phyloP scores from a whole-genome alignment of 2,329 filamentous ascomycete genomes.

The Penicillium sp. region DNA sequence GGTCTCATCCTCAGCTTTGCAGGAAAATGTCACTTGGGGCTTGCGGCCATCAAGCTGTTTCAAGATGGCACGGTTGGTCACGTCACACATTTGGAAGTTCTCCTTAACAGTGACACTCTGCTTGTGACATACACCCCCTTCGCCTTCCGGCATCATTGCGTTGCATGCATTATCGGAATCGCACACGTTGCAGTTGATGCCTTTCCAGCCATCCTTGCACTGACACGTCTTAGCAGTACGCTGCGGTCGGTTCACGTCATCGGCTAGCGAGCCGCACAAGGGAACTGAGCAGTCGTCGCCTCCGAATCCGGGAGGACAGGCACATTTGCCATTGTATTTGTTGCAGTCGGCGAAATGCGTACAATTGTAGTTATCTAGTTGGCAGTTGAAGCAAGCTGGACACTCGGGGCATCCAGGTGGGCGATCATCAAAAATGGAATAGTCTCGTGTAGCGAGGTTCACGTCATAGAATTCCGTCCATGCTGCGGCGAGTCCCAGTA shows the following conservation, averaged over 20 bases:
- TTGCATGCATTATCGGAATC: conserved; percentile 77
- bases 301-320: conserved; percentile 86
- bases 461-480: conserved; percentile 56
- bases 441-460: conserved; percentile 61
- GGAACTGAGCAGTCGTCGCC: conserved; percentile 90
- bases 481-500: conserved; percentile 23
- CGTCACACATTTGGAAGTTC: conserved; percentile 97
- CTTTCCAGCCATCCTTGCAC: conserved; percentile 89
- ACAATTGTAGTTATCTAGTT: conserved; percentile 86
- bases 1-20: conserved; percentile 66
- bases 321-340: conserved; percentile 84
- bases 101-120: conserved; percentile 85
- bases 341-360: conserved; percentile 88
- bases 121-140: conserved; percentile 86
- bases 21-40: conserved; percentile 92
- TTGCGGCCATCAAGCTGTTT: conserved; percentile 78
- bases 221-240: conserved; percentile 69
- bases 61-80: conserved; percentile 92
- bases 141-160: conserved; percentile 75
- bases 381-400: conserved; percentile 83
- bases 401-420: conserved; percentile 50
- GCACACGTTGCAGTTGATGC: conserved; percentile 98
- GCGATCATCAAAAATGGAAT: conserved; percentile 68
- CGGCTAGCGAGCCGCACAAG: conserved; percentile 83
- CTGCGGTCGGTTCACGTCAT: conserved; percentile 73